phyloP scores from a whole-genome alignment of 2,329 filamentous ascomycete species.

The Aspergillus floridensis region DNA sequence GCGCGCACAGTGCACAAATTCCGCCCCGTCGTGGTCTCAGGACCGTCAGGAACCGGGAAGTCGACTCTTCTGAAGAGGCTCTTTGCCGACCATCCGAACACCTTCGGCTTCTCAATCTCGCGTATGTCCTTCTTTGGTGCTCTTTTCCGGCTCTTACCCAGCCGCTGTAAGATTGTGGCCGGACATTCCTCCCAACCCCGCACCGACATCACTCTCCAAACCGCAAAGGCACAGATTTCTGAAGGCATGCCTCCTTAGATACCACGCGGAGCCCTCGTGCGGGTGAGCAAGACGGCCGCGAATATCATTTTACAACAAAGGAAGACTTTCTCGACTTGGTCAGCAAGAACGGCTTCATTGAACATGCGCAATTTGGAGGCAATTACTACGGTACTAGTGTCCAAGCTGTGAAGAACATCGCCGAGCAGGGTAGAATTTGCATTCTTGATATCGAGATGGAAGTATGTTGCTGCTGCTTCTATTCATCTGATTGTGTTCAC shows the following conservation, averaged over 20 bases:
- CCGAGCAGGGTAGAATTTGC: slow-evolving; percentile 68
- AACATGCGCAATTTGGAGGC: slow-evolving; percentile 79
- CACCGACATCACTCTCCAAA: no score
- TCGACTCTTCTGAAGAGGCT: slow-evolving; percentile 44
- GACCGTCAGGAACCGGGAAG: slow-evolving; percentile 44
- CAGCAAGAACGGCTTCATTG: slow-evolving; percentile 71
- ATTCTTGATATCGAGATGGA: slow-evolving; percentile 98
- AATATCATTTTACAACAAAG: slow-evolving; percentile 76
- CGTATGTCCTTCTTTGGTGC: slow-evolving; percentile 24
- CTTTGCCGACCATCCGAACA: slow-evolving; percentile 43
- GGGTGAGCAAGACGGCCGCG: slow-evolving; percentile 70
- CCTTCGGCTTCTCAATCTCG: slow-evolving; percentile 44
- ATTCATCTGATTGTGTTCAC: not conserved
- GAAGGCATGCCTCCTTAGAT: slow-evolving; percentile 47
- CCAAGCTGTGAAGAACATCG: slow-evolving; percentile 72
- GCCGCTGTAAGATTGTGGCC: not conserved
- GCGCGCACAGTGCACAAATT: slow-evolving; percentile 27
- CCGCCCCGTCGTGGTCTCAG: slow-evolving; percentile 43
- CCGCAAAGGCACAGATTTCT: not conserved
- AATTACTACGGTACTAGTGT: slow-evolving; percentile 87
- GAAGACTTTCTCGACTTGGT: slow-evolving; percentile 68
- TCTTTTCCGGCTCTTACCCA: slow-evolving; percentile 9
- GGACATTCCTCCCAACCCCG: not conserved
- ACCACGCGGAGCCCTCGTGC: slow-evolving; percentile 76
- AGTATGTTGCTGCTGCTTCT: slow-evolving; percentile 42